phyloP scores from a whole-genome alignment of 1,284 basidiomycete species.

The Microbotryum intermedium region DNA sequence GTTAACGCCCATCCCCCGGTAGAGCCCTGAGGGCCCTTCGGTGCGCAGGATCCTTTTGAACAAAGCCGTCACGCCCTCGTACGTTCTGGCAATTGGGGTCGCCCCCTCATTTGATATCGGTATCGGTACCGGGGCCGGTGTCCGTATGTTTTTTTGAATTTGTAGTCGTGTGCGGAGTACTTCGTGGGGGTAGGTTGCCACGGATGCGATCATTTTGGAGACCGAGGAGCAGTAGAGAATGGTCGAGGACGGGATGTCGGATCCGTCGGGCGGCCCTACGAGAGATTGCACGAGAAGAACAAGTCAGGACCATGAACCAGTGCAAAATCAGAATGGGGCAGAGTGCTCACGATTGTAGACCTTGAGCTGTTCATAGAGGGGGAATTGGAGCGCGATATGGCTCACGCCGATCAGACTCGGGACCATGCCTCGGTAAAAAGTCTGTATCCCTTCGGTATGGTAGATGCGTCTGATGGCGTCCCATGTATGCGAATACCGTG shows the following conservation, averaged over 20 bases:
- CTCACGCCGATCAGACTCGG: conserved; percentile 81
- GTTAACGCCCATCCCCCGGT: conserved; percentile 83
- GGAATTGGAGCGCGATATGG: conserved; percentile 92
- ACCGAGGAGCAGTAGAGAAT: conserved; percentile 79
- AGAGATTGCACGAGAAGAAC: neutral
- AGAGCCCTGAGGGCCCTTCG: conserved; percentile 78
- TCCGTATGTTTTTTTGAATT: conserved; percentile 51
- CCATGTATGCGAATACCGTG: conserved; percentile 71
- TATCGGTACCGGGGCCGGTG: conserved; percentile 8
- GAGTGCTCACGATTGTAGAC: conserved; percentile 60
- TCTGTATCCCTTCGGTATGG: conserved; percentile 66
- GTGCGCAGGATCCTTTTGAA: conserved; percentile 61
- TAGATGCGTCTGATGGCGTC: conserved; percentile 82
- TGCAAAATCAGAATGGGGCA: neutral
- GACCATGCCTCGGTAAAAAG: conserved; percentile 84
- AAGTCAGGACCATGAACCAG: neutral
- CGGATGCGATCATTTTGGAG: conserved; percentile 87
- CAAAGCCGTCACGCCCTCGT: conserved; percentile 58
- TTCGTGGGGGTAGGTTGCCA: conserved; percentile 92
- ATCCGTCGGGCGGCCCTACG: conserved; percentile 43
- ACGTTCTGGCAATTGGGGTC: neutral
- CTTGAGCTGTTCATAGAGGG: conserved; percentile 88
- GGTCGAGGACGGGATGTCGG: conserved; percentile 54
- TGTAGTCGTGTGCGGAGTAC: conserved; percentile 86
- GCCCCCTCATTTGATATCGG: neutral